Conservation (phyloP, 208 protist species). For the Leishmania major region DNA sequence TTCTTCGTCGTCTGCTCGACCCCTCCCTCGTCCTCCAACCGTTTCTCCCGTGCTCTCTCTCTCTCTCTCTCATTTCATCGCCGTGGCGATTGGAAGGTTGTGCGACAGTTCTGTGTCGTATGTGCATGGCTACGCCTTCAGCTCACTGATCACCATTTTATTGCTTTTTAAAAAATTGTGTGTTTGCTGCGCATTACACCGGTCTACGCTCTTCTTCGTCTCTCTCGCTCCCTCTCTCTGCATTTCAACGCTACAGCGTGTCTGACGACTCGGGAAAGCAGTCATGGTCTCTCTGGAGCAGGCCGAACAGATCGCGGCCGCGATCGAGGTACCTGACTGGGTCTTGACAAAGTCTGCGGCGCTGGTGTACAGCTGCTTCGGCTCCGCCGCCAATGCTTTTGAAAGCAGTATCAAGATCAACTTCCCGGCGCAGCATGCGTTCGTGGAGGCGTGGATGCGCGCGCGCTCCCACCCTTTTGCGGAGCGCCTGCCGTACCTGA, state of each 20-base stretch:
- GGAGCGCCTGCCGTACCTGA: constrained; percentile 49
- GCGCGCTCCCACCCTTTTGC: constrained; percentile 57
- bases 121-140: no score
- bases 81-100: neutral
- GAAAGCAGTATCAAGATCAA: constrained; percentile 30
- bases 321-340: constrained; percentile 65
- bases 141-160: neutral
- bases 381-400: constrained; percentile 31
- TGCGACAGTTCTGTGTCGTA: neutral
- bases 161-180: no score
- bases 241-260: neutral
- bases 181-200: neutral
- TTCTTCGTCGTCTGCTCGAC: neutral
- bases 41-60: neutral
- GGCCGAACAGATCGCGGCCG: constrained; percentile 40
- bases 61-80: neutral
- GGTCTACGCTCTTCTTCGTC: neutral
- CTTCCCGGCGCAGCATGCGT: constrained; percentile 28
- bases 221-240: neutral
- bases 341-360: constrained; percentile 34
- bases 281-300: constrained; percentile 39
- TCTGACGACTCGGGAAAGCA: neutral
- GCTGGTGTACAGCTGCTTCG: constrained; percentile 35
- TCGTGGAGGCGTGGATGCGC: constrained; percentile 23
- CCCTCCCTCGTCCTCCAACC: neutral